Evolutionary conservation across 106 monocot species (phyloP), one percentile per base, ranked within the genome.

Genomic region (Allium sativum): DNA sequence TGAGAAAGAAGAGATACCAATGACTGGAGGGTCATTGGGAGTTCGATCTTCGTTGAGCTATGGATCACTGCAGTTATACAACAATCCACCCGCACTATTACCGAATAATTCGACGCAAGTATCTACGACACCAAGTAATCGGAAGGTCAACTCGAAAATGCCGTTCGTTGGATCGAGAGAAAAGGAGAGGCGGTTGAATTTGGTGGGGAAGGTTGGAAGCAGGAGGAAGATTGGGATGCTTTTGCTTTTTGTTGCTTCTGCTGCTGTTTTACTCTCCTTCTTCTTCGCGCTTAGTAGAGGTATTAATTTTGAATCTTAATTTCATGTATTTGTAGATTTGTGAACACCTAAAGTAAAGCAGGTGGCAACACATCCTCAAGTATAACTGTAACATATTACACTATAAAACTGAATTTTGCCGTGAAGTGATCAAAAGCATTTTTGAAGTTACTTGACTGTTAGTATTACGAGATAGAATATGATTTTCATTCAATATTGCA

Each of bases 181-280:
- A 15, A 76, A 68, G 65, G 76, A 73, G 21, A 70, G 77, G 77
- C 69, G 68, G 61, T 16, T 21, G 16, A 51, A 50, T 7, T 65
- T 70, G 74, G 67, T 82, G 57, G 77, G 55, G 52, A 82, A 71
- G 68, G 8, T 74, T 44, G 66, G 55, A 9, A 65, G 70, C 12
- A 62, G 70, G 52, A 70, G 74, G 61, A 74, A 68, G 66, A 73
- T 74, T 15, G 73, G 74, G 21, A 82, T 82, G 77, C 21, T 77
- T 15, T 70, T 82, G 22, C n/a, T 62, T 14, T 21, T 81, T n/a
- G 21, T 77, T 18, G 46, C 57, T 0, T 82, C 82, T 9, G 52
- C 64, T 44, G 69, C 65, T 14, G 77, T 77, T 6, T 31, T 82
- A 44, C 43, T 70, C 21, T 77, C 74, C 15, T 66, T 74, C 61